phyloP scores from a whole-genome alignment of 805 yeast genomes.

The Schwanniomyces occidentalis region DNA sequence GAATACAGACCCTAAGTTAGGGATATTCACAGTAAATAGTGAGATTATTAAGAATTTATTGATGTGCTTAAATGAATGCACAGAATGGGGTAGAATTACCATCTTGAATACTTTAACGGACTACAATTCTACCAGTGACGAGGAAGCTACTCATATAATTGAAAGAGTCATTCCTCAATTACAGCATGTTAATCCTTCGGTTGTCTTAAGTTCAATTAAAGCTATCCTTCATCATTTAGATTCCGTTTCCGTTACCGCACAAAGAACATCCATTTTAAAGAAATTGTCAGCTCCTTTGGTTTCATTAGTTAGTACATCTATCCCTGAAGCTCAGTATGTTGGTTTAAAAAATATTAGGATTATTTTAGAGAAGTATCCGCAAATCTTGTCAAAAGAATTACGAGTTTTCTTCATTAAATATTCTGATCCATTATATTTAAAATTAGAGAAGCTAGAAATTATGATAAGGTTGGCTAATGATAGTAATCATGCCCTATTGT shows the following conservation, averaged over 20 bases:
- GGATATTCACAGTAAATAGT: constrained; percentile 38
- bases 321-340: constrained; percentile 92
- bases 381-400: constrained; percentile 70
- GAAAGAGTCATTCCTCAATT: constrained; percentile 92
- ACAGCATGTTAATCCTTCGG: constrained; percentile 96
- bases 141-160: constrained; percentile 80
- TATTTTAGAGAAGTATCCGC: constrained; percentile 85
- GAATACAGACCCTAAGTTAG: constrained; percentile 49
- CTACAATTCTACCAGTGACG: constrained; percentile 53
- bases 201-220: constrained; percentile 82
- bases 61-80: constrained; percentile 90
- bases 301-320: constrained; percentile 77
- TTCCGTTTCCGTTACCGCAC: constrained; percentile 41
- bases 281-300: constrained; percentile 85
- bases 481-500: constrained; percentile 54
- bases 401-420: constrained; percentile 89
- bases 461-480: constrained; percentile 68
- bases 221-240: constrained; percentile 72
- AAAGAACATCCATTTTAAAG: constrained; percentile 49
- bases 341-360: constrained; percentile 89
- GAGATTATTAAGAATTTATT: constrained; percentile 61
- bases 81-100: constrained; percentile 98
- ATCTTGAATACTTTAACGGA: constrained; percentile 80
- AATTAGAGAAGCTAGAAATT: constrained; percentile 74
- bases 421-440: constrained; percentile 78